A percentile compares a stretch with the other conserved stretches of the same genome.
phyloP scores from a whole-genome alignment of 1,284 basidiomycete species.

The Vanrija sp. region DNA sequence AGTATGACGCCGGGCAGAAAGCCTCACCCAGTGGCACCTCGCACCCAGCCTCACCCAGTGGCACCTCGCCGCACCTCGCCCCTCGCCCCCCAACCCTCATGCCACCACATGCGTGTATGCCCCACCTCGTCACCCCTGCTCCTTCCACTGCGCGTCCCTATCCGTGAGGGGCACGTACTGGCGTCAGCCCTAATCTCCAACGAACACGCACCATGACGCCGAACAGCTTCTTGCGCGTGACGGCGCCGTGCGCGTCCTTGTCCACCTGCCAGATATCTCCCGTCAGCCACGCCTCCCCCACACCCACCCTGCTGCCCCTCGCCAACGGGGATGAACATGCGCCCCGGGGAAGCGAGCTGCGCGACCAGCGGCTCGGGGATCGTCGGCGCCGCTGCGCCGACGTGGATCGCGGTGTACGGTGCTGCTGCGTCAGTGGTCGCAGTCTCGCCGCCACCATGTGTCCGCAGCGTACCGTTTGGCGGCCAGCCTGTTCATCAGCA shows the following conservation, averaged over 20 bases:
- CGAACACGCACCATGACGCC: conserved; percentile 66
- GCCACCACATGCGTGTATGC: no score
- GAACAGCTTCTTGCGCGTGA: conserved; percentile 67
- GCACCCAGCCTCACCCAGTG: no score
- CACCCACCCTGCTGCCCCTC: conserved; percentile 47
- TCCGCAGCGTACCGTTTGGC: conserved; percentile 12
- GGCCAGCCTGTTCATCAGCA: conserved; percentile 13
- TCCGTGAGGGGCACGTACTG: conserved; percentile 53
- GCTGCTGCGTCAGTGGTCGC: conserved; percentile 47
- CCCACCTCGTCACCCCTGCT: background rate
- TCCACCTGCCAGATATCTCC: conserved; percentile 73
- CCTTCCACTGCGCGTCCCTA: conserved; percentile 37
- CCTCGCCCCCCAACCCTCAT: no score
- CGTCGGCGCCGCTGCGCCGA: conserved; percentile 81
- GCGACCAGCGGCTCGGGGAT: conserved; percentile 71
- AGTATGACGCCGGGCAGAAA: no score
- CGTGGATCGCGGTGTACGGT: conserved; percentile 86
- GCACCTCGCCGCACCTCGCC: no score
- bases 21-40: no score
- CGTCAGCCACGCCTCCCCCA: background rate
- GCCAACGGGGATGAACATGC: conserved; percentile 93
- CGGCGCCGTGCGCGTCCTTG: conserved; percentile 68
- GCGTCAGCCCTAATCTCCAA: background rate
- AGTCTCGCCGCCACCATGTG: no score
- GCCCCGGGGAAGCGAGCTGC: conserved; percentile 75